Percentiles rank a stretch among this genome's conserved stretches.
These are phyloP conservation scores for Scheffersomyces insectosa DNA, from an alignment of 1,139 yeast genomes.

Conservation along the genomic window DNA sequence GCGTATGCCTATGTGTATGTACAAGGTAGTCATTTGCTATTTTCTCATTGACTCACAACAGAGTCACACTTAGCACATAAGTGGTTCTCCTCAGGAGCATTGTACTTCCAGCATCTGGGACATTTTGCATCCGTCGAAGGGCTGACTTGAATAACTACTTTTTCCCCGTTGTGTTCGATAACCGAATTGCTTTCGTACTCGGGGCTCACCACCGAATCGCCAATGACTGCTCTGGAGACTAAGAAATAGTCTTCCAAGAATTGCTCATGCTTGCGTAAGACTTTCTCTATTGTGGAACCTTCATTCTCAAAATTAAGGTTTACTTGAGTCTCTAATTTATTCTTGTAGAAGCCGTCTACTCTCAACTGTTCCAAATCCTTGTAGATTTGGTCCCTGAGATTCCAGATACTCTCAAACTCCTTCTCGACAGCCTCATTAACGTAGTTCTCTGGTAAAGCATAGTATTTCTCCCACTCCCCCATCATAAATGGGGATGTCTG, in stretches of 20 bases:
- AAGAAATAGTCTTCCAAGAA: constrained; percentile 61
- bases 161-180: constrained; percentile 24
- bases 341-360: constrained; percentile 47
- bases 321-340: constrained; percentile 63
- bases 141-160: constrained; percentile 36
- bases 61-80: constrained; percentile 70
- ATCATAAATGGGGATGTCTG: constrained; percentile 54
- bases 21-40: neutral
- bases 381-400: constrained; percentile 51
- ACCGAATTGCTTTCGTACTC: constrained; percentile 20
- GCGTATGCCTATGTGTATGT: neutral
- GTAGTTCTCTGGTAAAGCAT: constrained; percentile 27
- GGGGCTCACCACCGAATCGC: constrained; percentile 22
- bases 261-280: constrained; percentile 26
- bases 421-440: constrained; percentile 30
- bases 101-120: constrained; percentile 92
- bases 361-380: constrained; percentile 36
- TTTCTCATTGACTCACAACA: constrained; percentile 16
- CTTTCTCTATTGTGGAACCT: constrained; percentile 3
- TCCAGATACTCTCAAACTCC: constrained; percentile 44
- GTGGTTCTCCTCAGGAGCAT: constrained; percentile 48
- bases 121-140: constrained; percentile 62
- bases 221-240: constrained; percentile 55
- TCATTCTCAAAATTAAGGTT: constrained; percentile 27
- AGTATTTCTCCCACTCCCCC: constrained; percentile 37